Conservation (phyloP, 129 eudicot species). For the Escallonia herrerae region DNA sequence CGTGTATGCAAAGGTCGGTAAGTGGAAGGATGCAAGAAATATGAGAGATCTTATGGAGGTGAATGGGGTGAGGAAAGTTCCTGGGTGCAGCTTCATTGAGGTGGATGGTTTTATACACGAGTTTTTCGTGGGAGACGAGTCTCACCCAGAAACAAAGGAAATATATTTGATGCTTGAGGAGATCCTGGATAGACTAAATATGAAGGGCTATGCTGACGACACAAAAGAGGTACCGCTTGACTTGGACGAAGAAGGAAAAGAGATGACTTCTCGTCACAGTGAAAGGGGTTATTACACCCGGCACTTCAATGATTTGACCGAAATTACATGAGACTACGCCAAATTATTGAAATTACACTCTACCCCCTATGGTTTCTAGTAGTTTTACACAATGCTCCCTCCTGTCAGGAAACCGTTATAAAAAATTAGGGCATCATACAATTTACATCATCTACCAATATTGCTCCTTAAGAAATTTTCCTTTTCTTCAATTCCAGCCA, state of each 20-base stretch:
- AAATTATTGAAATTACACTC: too few relatives aligned
- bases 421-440: too few relatives aligned
- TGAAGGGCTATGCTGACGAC: slow-evolving; percentile 14
- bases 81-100: slow-evolving; percentile 47
- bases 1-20: slow-evolving; percentile 37
- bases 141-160: slow-evolving; percentile 14
- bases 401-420: too few relatives aligned
- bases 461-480: too few relatives aligned
- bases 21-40: slow-evolving; percentile 38
- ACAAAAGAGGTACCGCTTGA: slow-evolving; percentile 21
- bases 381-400: too few relatives aligned
- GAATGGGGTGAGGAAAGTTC: slow-evolving; percentile 38
- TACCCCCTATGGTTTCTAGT: too few relatives aligned
- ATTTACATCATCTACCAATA: too few relatives aligned
- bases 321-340: too few relatives aligned
- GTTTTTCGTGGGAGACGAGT: slow-evolving; percentile 26
- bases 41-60: slow-evolving; percentile 29
- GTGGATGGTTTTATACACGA: slow-evolving; percentile 41
- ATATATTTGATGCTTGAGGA: slow-evolving; percentile 26
- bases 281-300: neutral
- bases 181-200: slow-evolving; percentile 16
- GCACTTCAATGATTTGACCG: too few relatives aligned
- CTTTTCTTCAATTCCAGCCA: too few relatives aligned
- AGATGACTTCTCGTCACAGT: slow-evolving; percentile 14
- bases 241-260: slow-evolving; percentile 15